Evolutionary conservation across 2,329 filamentous ascomycete species (phyloP), one percentile per base, ranked within the genome.

Genomic region (Xylariaceae sp.): DNA sequence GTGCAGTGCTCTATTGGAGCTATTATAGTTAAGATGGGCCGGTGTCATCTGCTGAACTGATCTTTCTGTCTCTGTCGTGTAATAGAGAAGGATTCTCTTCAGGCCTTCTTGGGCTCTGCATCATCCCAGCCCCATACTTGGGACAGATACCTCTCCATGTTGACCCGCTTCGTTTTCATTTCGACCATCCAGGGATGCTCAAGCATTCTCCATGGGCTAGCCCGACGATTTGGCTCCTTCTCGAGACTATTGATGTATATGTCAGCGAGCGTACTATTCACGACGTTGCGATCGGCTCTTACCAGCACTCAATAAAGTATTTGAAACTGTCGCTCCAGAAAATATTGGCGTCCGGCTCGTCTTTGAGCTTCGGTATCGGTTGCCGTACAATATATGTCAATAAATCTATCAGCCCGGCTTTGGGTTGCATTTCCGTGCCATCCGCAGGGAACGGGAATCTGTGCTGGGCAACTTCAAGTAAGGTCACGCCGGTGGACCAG

Each of bases 231-330:
- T 16, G 88, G 83, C 55, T 96, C 89, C 68, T 98, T 98, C 66
- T 98, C 93, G 43, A 98, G 78, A 69, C 93, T 97, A 50, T 37
- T 8, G 24, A 39, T 30, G 6, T 44, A 41, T 39, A 18, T 12
- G 41, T 54, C 37, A 49, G 38, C 24, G 15, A 7, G 7, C 6
- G 16, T 4, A 32, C 30, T 9, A n/a, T n/a, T 32, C 8, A 9
- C 8, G 16, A 7, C 13, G 7, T n/a, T 6, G 4, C 16, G 6
- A 32, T 6, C 6, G 1, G 3, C 26, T 83, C 88, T 62, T 79
- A 97, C 91, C 93, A 97, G 79, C 90, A 96, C 69, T 96, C 90
- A 56, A 98, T 96, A 57, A 98, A 98, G 64, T 96, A 96, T 65
- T 98, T 98, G 69, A 98, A 97, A 60, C 87, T 95, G 55, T 94